phyloP scores from a whole-genome alignment of 768 basidiomycete genomes.

The Leucocoprinus birnbaumii region DNA sequence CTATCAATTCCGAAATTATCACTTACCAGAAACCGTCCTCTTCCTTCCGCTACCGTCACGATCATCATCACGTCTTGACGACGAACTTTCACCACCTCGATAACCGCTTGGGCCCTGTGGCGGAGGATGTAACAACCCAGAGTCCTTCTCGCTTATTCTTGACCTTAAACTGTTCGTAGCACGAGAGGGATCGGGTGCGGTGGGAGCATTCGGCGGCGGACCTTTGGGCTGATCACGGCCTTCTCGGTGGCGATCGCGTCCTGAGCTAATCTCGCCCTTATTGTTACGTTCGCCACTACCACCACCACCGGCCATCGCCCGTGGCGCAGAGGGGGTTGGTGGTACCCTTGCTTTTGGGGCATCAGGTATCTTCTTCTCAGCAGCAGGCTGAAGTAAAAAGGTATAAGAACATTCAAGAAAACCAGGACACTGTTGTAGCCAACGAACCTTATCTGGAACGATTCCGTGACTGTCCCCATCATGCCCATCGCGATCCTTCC shows the following conservation, averaged over 20 bases:
- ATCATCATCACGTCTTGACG: constrained; percentile 52
- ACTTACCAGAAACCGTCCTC: constrained; percentile 65
- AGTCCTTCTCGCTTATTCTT: constrained; percentile 53
- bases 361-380: constrained; percentile 18
- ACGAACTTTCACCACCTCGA: constrained; percentile 39
- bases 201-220: constrained; percentile 13
- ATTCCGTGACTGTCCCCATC: constrained; percentile 47
- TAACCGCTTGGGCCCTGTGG: constrained; percentile 25
- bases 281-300: constrained; percentile 9
- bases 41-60: constrained; percentile 58
- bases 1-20: neutral
- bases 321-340: constrained; percentile 16
- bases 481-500: constrained; percentile 52
- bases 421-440: neutral
- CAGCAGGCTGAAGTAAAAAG: constrained; percentile 7
- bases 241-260: constrained; percentile 21
- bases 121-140: constrained; percentile 37
- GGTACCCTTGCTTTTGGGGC: constrained; percentile 14
- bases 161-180: constrained; percentile 28
- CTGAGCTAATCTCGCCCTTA: constrained; percentile 13
- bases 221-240: constrained; percentile 13
- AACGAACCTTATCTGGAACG: constrained; percentile 59
- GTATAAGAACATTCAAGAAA: neutral
- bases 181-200: constrained; percentile 20
- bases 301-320: constrained; percentile 17